phyloP scores from a whole-genome alignment of 345 rosid species.

The Bruguiera gymnorhiza region DNA sequence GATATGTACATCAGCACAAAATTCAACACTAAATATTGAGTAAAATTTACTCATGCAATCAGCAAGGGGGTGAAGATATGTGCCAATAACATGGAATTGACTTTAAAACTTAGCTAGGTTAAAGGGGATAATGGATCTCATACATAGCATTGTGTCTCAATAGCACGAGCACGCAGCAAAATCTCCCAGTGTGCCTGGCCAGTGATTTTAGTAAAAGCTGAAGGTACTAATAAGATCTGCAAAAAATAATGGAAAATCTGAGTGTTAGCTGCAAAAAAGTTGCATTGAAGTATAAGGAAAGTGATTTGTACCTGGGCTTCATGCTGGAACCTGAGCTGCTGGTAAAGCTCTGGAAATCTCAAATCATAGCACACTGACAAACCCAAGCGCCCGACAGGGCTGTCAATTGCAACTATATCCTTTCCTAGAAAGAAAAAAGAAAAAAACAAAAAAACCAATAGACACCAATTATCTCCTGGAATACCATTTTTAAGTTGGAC shows the following conservation, averaged over 20 bases:
- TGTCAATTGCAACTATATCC: constrained; percentile 65
- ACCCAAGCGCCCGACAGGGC: constrained; percentile 83
- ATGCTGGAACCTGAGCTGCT: constrained; percentile 75
- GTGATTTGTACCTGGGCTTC: constrained; percentile 58
- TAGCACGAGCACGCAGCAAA: constrained; percentile 87
- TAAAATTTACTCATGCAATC: background rate
- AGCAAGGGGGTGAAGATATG: no score
- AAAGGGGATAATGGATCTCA: constrained; percentile 15
- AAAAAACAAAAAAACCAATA: background rate
- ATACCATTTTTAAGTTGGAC: background rate
- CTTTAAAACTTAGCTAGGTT: background rate
- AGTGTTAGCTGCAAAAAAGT: background rate
- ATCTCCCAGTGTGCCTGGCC: constrained; percentile 97
- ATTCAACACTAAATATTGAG: background rate
- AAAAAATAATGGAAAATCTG: constrained; percentile 3
- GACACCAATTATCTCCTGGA: constrained; percentile 7
- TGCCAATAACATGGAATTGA: no score
- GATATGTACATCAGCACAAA: background rate
- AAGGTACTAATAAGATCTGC: constrained; percentile 78
- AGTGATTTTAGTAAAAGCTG: constrained; percentile 84
- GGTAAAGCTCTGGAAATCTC: constrained; percentile 90
- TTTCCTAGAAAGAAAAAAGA: constrained; percentile 43
- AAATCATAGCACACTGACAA: constrained; percentile 84
- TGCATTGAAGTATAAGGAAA: background rate
- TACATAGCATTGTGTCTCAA: constrained; percentile 97